Base-by-base conservation (phyloP, 257 asterid species). In the Solanum peruvianum region DNA sequence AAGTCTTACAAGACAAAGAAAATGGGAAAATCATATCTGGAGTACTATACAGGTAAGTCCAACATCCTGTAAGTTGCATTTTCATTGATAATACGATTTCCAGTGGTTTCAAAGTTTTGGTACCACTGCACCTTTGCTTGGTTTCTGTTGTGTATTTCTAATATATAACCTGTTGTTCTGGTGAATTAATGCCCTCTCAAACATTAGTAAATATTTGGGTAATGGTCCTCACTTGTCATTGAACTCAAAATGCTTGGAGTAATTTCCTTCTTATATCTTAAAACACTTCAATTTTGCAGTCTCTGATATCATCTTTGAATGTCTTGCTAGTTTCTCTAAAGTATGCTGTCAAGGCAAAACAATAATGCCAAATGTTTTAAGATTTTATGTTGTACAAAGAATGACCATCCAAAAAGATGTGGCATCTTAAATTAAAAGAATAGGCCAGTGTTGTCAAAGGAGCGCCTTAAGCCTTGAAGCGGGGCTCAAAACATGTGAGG, bases 11-110 rank as follows among this genome's bases (percentile, higher is more conserved):
- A n/a, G 81, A 33, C 88, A 56, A 41, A 0, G 5, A 86, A 52
- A 75, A 52, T 49, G 35, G 88, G 85, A 72, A 86, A 73, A 62
- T 86, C 88, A 49, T 75, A 73, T 56, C 82, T 86, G 56, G 77
- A 86, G 3, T 56, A 58, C 75, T 67, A 75, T 78, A 44, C 31
- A 39, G 88, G 88, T 86, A 58, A 86, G 75, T 18, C 52, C 85
- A 29, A 49, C 44, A 81, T 81, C 29, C 69, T 49, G 69, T 81
- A 49, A 81, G 69, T 47, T 80, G 66, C n/a, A 52, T 47, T 49
- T 49, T 81, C 69, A 31, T 49, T 14, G 29, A 81, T 49, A 29
- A 29, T 80, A 81, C 18, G 20, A 49, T 27, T 45, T 78, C 41
- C 64, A 25, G 41, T 81, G 42, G 35, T 49, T 81, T 18, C 69